Base-by-base conservation (phyloP, 2,329 filamentous ascomycete species). In the Pseudogymnoascus sp. region DNA sequence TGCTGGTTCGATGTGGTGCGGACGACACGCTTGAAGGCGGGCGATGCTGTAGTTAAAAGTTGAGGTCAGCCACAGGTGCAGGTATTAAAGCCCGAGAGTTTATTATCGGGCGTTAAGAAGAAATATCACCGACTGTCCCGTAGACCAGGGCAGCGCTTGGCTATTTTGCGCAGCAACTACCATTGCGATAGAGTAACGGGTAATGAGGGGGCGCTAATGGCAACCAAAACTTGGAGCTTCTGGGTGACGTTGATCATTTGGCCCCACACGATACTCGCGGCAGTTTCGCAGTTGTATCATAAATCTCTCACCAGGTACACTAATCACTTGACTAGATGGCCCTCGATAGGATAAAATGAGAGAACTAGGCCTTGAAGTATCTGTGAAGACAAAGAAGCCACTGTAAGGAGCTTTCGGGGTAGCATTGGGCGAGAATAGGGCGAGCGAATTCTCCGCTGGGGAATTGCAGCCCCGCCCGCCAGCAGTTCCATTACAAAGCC, bases 171-270 rank as follows among this genome's bases (percentile, higher is more conserved):
- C 47, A 54, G 40, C 40, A 44, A 26, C 41, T 21, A 29, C 24
- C 15, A 33, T 29, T 29, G 33, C 29, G 29, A 54, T 33, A 54
- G 29, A 54, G 26, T 33, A 33, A n/a, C 47, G 47, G 47, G 47
- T 54, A 54, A 54, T 50, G 26, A 33, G 47, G 47, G 47, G 47
- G 47, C 47, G 47, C 47, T 54, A 54, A 54, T 33, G n/a, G 11
- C 29, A 54, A 54, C 47, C 47, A 54, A 29, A 54, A 33, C 26
- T 54, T 54, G 47, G 21, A 54, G 47, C 29, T 33, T 8, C 29
- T 17, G 47, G 29, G 29, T 33, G 47, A 54, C 47, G 47, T 54
- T 33, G 44, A 54, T 33, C 44, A 33, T 31, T 29, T 4, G 6
- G 26, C n/a, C 44, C 47, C 47, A 54, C 47, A 33, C 29, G 5